Conservation (phyloP, 1,139 yeast genomes). For the Suhomyces kunorum region DNA sequence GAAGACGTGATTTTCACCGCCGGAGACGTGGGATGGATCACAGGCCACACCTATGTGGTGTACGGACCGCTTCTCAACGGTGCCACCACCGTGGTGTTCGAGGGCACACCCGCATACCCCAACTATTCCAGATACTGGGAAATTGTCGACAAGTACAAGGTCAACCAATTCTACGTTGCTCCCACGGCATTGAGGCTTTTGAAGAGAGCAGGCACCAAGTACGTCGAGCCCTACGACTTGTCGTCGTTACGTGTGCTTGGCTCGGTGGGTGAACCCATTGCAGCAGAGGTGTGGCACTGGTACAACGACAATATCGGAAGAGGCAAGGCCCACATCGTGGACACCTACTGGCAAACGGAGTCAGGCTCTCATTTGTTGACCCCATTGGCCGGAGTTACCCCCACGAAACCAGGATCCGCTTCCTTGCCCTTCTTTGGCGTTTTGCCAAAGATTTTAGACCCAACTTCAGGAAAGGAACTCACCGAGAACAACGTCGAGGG, state of each 20-base stretch:
- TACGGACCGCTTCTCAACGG: conserved; percentile 80
- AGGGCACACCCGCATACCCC: conserved; percentile 87
- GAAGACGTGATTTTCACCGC: conserved; percentile 78
- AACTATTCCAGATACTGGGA: conserved; percentile 81
- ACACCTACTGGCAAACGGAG: conserved; percentile 86
- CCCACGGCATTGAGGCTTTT: conserved; percentile 85
- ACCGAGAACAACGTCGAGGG: conserved; percentile 68
- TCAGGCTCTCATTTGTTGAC: conserved; percentile 74
- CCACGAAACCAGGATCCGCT: conserved; percentile 79
- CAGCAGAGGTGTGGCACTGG: conserved; percentile 95
- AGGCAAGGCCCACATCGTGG: conserved; percentile 70
- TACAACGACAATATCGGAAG: conserved; percentile 78
- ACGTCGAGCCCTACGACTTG: conserved; percentile 63
- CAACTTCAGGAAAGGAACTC: conserved; percentile 68
- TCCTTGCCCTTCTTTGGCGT: conserved; percentile 78
- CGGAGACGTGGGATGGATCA: conserved; percentile 89
- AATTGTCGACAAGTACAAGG: conserved; percentile 73
- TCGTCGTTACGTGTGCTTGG: conserved; percentile 72
- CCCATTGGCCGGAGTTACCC: conserved; percentile 72
- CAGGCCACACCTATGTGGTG: conserved; percentile 82
- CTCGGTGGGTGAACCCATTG: conserved; percentile 91
- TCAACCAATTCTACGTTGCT: conserved; percentile 84
- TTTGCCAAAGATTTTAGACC: conserved; percentile 68
- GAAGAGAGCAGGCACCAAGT: conserved; percentile 78
- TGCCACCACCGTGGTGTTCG: conserved; percentile 79